Evolutionary conservation across 2,329 filamentous ascomycete species (phyloP).

Genomic region (Aureobasidium sp.): DNA sequence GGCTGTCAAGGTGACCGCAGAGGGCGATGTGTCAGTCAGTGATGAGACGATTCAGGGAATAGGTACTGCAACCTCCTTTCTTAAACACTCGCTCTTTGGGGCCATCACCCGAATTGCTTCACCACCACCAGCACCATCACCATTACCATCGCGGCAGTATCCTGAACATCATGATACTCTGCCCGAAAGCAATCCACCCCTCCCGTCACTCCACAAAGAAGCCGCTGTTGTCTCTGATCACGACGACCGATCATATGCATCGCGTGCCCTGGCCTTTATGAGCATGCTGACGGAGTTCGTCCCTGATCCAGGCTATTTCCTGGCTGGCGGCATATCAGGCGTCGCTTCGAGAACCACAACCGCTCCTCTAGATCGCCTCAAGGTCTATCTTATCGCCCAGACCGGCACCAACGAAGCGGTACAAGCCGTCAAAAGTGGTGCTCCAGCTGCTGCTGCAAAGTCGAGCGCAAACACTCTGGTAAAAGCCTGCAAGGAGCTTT

Average conservation of each 20-base stretch:
- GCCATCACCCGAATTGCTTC: slow-evolving; percentile 61
- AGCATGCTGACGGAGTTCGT: slow-evolving; percentile 48
- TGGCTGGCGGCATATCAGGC: slow-evolving; percentile 89
- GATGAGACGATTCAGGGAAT: slow-evolving; percentile 86
- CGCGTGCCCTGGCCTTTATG: slow-evolving; percentile 6
- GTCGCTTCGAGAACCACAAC: slow-evolving; percentile 92
- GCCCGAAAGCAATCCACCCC: slow-evolving; percentile 25
- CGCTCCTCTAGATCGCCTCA: slow-evolving; percentile 90
- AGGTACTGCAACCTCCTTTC: slow-evolving; percentile 63
- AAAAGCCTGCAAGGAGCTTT: slow-evolving; percentile 68
- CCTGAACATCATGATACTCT: slow-evolving; percentile 43
- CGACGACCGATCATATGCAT: slow-evolving; percentile 4
- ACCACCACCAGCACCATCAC: slow-evolving; percentile 44
- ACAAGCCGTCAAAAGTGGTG: slow-evolving; percentile 61
- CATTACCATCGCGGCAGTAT: slow-evolving; percentile 53
- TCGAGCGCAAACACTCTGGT: slow-evolving; percentile 61
- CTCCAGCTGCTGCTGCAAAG: slow-evolving; percentile 54
- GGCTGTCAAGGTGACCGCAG: slow-evolving; percentile 78
- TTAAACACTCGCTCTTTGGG: slow-evolving; percentile 67
- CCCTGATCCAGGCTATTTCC: slow-evolving; percentile 92
- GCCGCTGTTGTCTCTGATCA: slow-evolving; percentile 7
- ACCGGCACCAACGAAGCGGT: slow-evolving; percentile 57
- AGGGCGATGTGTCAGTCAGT: slow-evolving; percentile 88
- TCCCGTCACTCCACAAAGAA: slow-evolving; percentile 8
- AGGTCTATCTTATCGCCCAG: slow-evolving; percentile 95